Conservation (phyloP, 805 yeast species). For the Candida broadrunensis region DNA sequence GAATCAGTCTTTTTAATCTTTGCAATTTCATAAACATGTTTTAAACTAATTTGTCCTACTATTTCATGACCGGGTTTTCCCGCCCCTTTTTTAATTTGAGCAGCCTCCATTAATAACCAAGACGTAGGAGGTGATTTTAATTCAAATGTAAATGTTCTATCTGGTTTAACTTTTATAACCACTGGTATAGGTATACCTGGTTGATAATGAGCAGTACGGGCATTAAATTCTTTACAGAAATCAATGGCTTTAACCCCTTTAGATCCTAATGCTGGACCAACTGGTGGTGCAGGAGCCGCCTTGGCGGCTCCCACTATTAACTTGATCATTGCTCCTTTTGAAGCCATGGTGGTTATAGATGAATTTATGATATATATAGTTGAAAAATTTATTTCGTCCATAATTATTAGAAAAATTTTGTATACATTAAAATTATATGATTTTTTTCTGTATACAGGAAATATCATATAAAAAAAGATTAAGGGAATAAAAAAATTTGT, state of each 20-base stretch:
- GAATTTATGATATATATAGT: too few species aligned
- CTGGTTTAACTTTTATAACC: conserved; percentile 82
- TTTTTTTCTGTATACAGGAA: too few species aligned
- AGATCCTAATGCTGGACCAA: conserved; percentile 97
- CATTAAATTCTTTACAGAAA: conserved; percentile 97
- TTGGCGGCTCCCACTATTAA: conserved; percentile 95
- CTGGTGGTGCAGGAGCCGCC: conserved; percentile 98
- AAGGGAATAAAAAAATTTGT: too few species aligned
- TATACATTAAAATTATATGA: too few species aligned
- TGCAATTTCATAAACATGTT: conserved; percentile 93
- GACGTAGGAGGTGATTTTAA: conserved; percentile 91
- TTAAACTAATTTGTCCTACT: conserved; percentile 70
- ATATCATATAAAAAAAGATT: too few species aligned
- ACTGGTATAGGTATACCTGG: conserved; percentile 93
- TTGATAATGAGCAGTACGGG: conserved; percentile 82
- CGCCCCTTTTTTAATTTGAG: conserved; percentile 77
- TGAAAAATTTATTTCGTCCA: too few species aligned
- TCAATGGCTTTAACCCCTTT: conserved; percentile 98
- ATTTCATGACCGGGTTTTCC: conserved; percentile 57
- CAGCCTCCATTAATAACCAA: conserved; percentile 78
- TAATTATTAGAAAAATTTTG: too few species aligned
- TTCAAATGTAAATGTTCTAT: conserved; percentile 82
- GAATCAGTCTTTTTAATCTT: conserved; percentile 87
- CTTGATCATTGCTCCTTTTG: conserved; percentile 71
- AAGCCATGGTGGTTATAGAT: conserved; percentile 3